Percentiles rank a stretch among this genome's conserved stretches.
These are phyloP conservation scores for Fusarium subglutinans DNA, from an alignment of 2,329 filamentous ascomycete species.

Conservation along the genomic window DNA sequence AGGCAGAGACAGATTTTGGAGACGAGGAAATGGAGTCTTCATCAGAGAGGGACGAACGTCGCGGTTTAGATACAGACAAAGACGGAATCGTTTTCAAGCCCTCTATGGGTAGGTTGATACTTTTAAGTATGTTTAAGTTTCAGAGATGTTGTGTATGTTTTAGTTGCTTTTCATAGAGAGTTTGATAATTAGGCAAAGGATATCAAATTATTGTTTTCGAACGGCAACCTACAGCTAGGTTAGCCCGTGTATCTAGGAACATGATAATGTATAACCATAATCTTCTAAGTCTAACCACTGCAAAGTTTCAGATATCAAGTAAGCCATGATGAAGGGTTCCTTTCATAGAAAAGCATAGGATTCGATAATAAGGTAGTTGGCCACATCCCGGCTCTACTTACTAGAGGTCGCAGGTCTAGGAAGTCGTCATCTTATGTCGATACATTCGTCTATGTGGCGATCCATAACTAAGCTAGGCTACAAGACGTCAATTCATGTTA, in stretches of 20 bases:
- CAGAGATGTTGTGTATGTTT: not conserved
- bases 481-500: not conserved
- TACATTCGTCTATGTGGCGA: not conserved
- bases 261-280: not conserved
- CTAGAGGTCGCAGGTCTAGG: not conserved
- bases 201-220: not conserved
- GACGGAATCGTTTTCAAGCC: not conserved
- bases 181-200: not conserved
- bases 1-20: slow-evolving; percentile 39
- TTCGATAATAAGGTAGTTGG: not conserved
- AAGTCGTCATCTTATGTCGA: not conserved
- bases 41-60: slow-evolving; percentile 16
- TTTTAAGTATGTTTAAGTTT: not conserved
- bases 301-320: not conserved
- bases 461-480: not conserved
- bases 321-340: too few species aligned
- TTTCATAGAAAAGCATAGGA: not conserved
- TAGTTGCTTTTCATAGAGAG: not conserved
- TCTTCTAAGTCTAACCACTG: not conserved
- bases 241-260: not conserved
- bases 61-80: not conserved
- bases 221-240: not conserved
- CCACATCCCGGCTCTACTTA: not conserved
- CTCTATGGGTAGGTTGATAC: not conserved
- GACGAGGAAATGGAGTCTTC: slow-evolving; percentile 38